A percentile compares a stretch with the other conserved stretches of the same genome.
Conservation (phyloP, 192 early-diverging fungal genomes). For the Coemansia sp. region DNA sequence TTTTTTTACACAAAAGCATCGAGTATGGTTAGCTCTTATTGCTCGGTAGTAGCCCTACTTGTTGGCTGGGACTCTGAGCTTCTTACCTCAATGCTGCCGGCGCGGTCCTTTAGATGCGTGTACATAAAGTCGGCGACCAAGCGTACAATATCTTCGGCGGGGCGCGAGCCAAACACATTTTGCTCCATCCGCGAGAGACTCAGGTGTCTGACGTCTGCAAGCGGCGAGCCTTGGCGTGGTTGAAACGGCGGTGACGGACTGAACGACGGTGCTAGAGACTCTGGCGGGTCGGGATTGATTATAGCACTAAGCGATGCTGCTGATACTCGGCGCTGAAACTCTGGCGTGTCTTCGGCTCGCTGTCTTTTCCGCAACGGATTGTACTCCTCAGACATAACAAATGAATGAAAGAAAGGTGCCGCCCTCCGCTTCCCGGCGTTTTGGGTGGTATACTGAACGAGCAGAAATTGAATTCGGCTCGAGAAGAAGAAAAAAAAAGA, state of each 20-base stretch:
- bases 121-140: conserved; percentile 68
- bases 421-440: neutral
- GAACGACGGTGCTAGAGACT: conserved; percentile 5
- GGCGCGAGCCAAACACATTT: conserved; percentile 65
- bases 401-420: neutral
- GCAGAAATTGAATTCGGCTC: conserved; percentile 1
- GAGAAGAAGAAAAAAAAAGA: neutral
- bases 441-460: neutral
- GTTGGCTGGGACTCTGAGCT: neutral
- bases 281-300: conserved; percentile 43
- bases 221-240: neutral
- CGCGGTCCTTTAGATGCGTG: conserved; percentile 55
- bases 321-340: conserved; percentile 43
- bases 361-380: conserved; percentile 40
- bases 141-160: conserved; percentile 65
- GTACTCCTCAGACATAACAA: conserved; percentile 10
- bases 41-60: neutral
- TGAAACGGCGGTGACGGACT: conserved; percentile 36
- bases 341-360: conserved; percentile 33
- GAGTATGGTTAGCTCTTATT: conserved; percentile 7
- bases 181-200: conserved; percentile 56
- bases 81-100: conserved; percentile 28
- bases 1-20: neutral
- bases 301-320: conserved; percentile 51
- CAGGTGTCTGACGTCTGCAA: conserved; percentile 17